These are phyloP conservation scores for Thalassiosira allenii DNA, from an alignment of 352 stramenopile genomes.

Conservation along the genomic window DNA sequence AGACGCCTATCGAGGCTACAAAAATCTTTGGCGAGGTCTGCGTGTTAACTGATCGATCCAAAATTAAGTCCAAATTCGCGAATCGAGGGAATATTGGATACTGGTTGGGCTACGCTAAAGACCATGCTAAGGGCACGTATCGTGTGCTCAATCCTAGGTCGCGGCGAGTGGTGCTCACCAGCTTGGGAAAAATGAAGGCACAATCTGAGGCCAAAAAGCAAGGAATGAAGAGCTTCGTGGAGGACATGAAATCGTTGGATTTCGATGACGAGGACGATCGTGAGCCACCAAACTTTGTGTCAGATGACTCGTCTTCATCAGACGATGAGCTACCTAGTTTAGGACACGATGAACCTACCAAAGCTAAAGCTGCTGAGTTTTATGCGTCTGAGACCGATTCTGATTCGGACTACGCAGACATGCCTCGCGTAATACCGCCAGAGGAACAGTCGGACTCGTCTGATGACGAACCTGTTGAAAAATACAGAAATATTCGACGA, in stretches of 20 bases:
- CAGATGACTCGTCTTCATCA: too few relatives aligned
- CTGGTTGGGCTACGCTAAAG: conserved; percentile 29
- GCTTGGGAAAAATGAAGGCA: not conserved
- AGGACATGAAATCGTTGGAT: not conserved
- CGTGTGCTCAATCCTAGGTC: not conserved
- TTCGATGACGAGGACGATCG: not conserved
- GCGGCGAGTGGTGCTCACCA: not conserved
- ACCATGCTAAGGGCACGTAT: not conserved
- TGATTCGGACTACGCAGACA: too few relatives aligned
- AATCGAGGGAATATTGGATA: conserved; percentile 10
- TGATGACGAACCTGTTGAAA: too few relatives aligned
- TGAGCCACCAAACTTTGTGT: conserved; percentile 1
- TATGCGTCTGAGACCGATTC: too few relatives aligned
- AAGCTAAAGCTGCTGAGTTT: too few relatives aligned
- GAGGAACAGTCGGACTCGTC: too few relatives aligned
- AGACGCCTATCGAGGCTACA: conserved; percentile 24
- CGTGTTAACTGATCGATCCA: conserved; percentile 26
- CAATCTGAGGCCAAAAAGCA: not conserved
- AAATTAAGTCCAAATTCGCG: conserved; percentile 37
- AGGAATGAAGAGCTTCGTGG: not conserved
- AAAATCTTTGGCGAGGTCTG: conserved; percentile 49
- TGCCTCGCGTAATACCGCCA: too few relatives aligned
- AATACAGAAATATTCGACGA: too few relatives aligned
- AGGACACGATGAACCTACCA: too few relatives aligned
- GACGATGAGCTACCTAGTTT: too few relatives aligned